Base-by-base conservation (phyloP, 257 asterid genomes). In the Nicotiana sylvestris region DNA sequence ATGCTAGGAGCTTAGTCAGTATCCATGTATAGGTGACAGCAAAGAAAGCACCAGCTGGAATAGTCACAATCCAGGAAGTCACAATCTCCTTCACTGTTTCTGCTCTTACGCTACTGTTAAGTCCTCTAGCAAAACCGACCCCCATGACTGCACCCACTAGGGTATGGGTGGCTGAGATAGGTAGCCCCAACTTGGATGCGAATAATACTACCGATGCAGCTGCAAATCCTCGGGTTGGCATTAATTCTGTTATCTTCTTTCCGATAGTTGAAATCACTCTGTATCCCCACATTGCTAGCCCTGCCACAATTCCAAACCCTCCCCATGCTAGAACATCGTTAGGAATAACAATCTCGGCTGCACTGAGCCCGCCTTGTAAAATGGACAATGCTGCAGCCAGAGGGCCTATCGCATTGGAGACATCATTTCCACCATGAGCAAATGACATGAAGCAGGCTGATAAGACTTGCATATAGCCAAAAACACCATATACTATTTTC, bases 401-500 rank as follows among this genome's bases (percentile, higher is more conserved):
- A 8, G 82, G 82, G 35, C 82, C 55, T 29, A 78, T 58, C 1
- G 82, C 82, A 37, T 78, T 78, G 69, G 82, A 30, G 32, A 58
- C 70, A 60, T 78, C 82, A 37, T 78, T 78, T 18, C 69, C 68
- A 17, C 69, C 82, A 25, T 78, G 82, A 51, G 70, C 69, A 32
- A 78, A 78, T 7, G 82, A 78, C 69, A 58, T 58, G 69, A 58
- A 56, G 17, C 56, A 78, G 70, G 82, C 82, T 32, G 82, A 56
- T 43, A 78, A 12, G n/a, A 78, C 18, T 37, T 78, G 82, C 56
- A 78, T 92, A 88, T 93, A 92, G 17, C 98, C 98, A 13, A 95
- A 95, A 7, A 95, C 98, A 2, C 96, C 97, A 8, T 95, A 95
- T 17, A 95, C 98, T 51, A 95, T 89, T 86, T 95, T 87, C 27